phyloP scores from a whole-genome alignment of 768 basidiomycete genomes.

The Tricholoma bakamatsutake region DNA sequence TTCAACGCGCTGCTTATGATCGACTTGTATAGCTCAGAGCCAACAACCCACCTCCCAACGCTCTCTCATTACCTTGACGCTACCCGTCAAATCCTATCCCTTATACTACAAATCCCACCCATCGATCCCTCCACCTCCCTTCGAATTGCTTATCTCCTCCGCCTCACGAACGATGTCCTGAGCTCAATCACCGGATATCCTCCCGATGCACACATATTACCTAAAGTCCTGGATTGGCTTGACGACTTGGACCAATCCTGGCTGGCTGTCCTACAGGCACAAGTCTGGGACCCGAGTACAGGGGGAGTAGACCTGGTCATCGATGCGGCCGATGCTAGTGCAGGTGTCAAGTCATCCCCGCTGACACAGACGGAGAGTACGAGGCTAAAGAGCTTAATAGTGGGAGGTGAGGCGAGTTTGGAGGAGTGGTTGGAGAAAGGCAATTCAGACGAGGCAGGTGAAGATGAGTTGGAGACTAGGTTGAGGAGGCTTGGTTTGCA shows the following conservation, averaged over 20 bases:
- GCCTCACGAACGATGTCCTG: slow-evolving; percentile 64
- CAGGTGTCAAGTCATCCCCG: slow-evolving; percentile 35
- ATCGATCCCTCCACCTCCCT: slow-evolving; percentile 63
- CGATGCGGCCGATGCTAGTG: slow-evolving; percentile 29
- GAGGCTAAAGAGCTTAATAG: slow-evolving; percentile 60
- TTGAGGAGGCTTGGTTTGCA: slow-evolving; percentile 50
- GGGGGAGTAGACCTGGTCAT: slow-evolving; percentile 30
- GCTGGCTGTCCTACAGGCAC: slow-evolving; percentile 56
- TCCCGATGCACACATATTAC: slow-evolving; percentile 37
- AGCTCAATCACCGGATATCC: slow-evolving; percentile 57
- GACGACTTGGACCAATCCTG: slow-evolving; percentile 74
- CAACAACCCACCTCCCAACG: slow-evolving; percentile 48
- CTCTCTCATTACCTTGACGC: slow-evolving; percentile 55
- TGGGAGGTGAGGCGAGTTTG: slow-evolving; percentile 50
- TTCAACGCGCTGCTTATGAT: not conserved
- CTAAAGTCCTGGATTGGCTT: slow-evolving; percentile 56
- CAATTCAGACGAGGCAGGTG: slow-evolving; percentile 17
- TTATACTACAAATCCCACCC: slow-evolving; percentile 73
- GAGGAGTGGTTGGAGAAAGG: slow-evolving; percentile 60
- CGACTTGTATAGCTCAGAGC: slow-evolving; percentile 34
- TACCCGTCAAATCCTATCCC: slow-evolving; percentile 46
- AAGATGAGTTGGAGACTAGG: slow-evolving; percentile 31
- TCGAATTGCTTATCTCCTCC: slow-evolving; percentile 62
- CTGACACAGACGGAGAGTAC: slow-evolving; percentile 68
- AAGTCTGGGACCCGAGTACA: slow-evolving; percentile 60